Percentiles rank a stretch among this genome's conserved stretches.
These are phyloP conservation scores for Sporothrix brasiliensis DNA, from an alignment of 2,329 filamentous ascomycete genomes.

Conservation along the genomic window DNA sequence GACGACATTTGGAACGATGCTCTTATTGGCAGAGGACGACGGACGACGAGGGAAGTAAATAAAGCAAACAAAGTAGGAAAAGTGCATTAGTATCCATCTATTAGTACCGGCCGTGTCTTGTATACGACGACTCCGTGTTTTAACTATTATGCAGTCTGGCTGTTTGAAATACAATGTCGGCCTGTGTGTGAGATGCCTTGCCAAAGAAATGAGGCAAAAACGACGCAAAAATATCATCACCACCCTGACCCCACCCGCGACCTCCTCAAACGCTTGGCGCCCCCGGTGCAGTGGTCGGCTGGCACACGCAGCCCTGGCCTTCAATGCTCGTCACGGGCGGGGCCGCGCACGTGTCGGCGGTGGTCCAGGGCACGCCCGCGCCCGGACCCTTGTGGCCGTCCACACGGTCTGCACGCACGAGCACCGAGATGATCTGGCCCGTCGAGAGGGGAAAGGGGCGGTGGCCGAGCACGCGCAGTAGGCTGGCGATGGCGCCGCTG, in stretches of 20 bases:
- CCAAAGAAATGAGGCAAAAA: not conserved
- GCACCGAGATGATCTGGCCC: slow-evolving; percentile 67
- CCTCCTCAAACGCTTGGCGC: not conserved
- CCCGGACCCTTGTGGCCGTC: slow-evolving; percentile 37
- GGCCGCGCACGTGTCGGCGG: slow-evolving; percentile 49
- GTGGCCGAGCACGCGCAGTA: slow-evolving; percentile 52
- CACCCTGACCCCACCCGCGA: too few relatives aligned
- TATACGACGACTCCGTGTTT: not conserved
- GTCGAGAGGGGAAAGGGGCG: slow-evolving; percentile 65
- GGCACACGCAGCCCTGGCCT: slow-evolving; percentile 48
- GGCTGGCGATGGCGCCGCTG: slow-evolving; percentile 57
- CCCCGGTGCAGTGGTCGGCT: slow-evolving; percentile 29
- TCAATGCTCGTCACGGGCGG: slow-evolving; percentile 51
- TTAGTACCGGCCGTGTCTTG: slow-evolving; percentile 6
- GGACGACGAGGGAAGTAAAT: not conserved
- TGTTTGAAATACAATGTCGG: not conserved
- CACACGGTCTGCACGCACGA: slow-evolving; percentile 59
- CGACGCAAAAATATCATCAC: not conserved
- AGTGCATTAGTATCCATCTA: not conserved
- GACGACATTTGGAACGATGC: not conserved
- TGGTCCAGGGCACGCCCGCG: slow-evolving; percentile 42
- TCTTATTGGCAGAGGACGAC: not conserved
- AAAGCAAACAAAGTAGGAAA: not conserved
- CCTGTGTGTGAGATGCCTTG: not conserved
- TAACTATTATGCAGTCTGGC: slow-evolving; percentile 3